Base-by-base conservation (phyloP, 352 stramenopile species). In the Plasmopara halstedii region DNA sequence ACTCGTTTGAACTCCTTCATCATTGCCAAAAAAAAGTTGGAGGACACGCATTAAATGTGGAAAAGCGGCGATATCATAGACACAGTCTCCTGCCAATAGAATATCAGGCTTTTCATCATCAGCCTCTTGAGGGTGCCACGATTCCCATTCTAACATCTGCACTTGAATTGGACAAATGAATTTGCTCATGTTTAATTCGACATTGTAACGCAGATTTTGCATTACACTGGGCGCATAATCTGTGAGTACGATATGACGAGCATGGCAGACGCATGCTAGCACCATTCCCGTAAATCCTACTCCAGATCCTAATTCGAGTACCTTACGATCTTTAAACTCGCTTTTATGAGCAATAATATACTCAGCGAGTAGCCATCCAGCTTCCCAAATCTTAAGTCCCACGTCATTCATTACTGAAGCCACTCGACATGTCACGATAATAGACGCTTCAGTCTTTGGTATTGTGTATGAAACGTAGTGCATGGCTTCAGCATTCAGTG, bases 211-310 rank as follows among this genome's bases (percentile, higher is more conserved):
- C 18, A 89, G 31, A 42, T 92, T 92, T 42, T 85, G 71, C 66
- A 89, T 74, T n/a, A 92, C 80, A n/a, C 63, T 76, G 2, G 75
- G 72, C 15, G 77, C 73, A 56, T 92, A 89, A 43, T 92, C 80
- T 17, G 67, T 89, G 25, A 92, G 55, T 8, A 89, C 41, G 4
- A 92, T 42, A 6, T 56, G 53, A 19, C 54, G 63, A 1, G 69
- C 52, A 6, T 29, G 42, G 17, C 70, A 55, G n/a, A 60, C 52
- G 10, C 61, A 73, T 2, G 75, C 75, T 15, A 89, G 37, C 6
- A 70, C 67, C 21, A 92, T 59, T 0, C 77, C 75, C 1, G 75
- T 81, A 45, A 92, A 83, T 4, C 80, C 80, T 0, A 87, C 80
- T 4, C 80, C 80, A 8, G 77, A 75, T 4, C 80, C 80, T 9